These are phyloP conservation scores for Rubia tinctorum DNA, from an alignment of 305 asterid species.

Conservation along the genomic window DNA sequence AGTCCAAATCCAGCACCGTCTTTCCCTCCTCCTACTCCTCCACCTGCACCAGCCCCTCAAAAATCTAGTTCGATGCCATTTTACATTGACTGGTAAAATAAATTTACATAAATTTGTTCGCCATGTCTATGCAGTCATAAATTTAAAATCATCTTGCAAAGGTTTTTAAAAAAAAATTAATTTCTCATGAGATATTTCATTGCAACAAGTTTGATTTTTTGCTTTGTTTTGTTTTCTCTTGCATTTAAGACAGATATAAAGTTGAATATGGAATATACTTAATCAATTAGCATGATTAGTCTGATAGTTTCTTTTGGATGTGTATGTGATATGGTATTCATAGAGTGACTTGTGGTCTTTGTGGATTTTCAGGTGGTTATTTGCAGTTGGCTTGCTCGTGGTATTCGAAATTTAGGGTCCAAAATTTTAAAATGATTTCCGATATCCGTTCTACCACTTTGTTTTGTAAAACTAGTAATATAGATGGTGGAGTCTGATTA, in stretches of 20 bases:
- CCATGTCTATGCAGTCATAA: not conserved
- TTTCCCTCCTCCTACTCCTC: not conserved
- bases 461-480: too few relatives aligned
- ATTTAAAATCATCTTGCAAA: not conserved
- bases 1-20: slow-evolving; percentile 1
- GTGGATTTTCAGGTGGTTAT: slow-evolving; percentile 2
- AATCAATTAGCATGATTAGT: not conserved
- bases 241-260: too few relatives aligned
- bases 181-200: not conserved
- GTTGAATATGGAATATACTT: too few relatives aligned
- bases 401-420: not conserved
- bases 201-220: not conserved
- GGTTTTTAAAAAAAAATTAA: not conserved
- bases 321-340: not conserved
- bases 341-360: not conserved
- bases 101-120: not conserved
- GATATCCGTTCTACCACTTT: too few relatives aligned
- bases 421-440: not conserved
- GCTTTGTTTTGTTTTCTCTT: too few relatives aligned
- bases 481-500: too few relatives aligned
- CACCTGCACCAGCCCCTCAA: not conserved
- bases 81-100: not conserved
- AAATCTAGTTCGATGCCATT: not conserved
- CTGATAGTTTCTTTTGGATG: not conserved
- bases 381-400: not conserved